Base-by-base conservation (phyloP, 129 eudicot species). In the Gnaphalium uliginosum region DNA sequence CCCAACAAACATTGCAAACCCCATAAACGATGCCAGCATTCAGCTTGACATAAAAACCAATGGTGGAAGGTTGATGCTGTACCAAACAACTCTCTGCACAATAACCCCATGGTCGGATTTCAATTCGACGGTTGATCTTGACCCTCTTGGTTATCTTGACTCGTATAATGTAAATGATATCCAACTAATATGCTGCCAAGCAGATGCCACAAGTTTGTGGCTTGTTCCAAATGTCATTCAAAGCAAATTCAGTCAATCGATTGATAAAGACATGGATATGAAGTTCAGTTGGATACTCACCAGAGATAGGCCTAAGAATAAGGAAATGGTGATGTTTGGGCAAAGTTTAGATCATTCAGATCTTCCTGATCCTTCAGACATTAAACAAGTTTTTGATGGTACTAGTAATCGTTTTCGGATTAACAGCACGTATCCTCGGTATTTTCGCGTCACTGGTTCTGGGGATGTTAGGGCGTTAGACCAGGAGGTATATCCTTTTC, bases 1-100 rank as follows among this genome's bases (percentile, higher is more conserved):
- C 41, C 89, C 89, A 60, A 82, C 89, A 61, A 85, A 85, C 80
- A 82, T 85, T 22, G 89, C 89, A 15, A 82, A 85, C 72, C 89
- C 89, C 6, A 82, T 85, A 64, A 85, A 85, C 65, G 89, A 85
- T 23, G 89, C 84, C 43, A 85, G 82, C 72, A 84, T 85, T 53
- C 89, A 85, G 58, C 79, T 85, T 8, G 74, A 82, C 75, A 50
- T 85, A 79, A 83, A 85, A 46, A 79, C 86, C 15, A 56, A 59
- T 0, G 73, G 84, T 27, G 89, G 89, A 67, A 82, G 82, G 51
- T 56, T 85, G 64, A 75, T 63, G 73, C 66, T 85, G 54, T 85
- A 75, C 71, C 71, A 85, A 68, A 85, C 89, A 29, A 85, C 86
- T 53, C 80, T 85, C 41, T 85, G 89, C 71, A 64, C 85, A 56